These are phyloP conservation scores for Ajuga chamaepitys DNA, from an alignment of 257 asterid species.

Conservation along the genomic window DNA sequence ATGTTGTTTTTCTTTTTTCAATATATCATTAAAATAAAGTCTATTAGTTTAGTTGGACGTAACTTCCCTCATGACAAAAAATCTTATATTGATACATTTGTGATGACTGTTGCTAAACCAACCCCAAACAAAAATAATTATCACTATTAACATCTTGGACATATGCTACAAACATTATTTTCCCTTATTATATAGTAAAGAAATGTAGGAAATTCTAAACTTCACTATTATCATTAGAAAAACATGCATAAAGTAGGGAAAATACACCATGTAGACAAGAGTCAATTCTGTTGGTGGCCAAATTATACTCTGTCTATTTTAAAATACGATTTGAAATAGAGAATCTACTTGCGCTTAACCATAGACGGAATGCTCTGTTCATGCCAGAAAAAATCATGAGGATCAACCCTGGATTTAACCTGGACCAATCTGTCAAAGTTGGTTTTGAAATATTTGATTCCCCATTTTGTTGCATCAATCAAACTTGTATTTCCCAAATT, in stretches of 20 bases:
- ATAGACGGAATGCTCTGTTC: constrained; percentile 20
- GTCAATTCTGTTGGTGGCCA: too few relatives aligned
- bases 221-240: too few relatives aligned
- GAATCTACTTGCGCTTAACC: background rate
- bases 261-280: too few relatives aligned
- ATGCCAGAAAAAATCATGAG: constrained; percentile 16
- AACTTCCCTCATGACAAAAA: too few relatives aligned
- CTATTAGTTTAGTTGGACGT: too few relatives aligned
- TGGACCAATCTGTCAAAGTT: constrained; percentile 2
- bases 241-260: background rate
- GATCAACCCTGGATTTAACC: constrained; percentile 18
- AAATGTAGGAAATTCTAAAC: too few relatives aligned
- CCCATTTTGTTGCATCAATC: background rate
- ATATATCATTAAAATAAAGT: too few relatives aligned
- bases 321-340: background rate
- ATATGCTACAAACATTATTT: background rate
- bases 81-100: background rate
- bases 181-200: too few relatives aligned
- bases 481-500: background rate
- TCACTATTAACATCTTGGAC: background rate
- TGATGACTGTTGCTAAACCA: background rate
- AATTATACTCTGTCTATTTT: too few relatives aligned
- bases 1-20: too few relatives aligned
- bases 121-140: background rate
- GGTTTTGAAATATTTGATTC: background rate